Evolutionary conservation across 192 early-diverging fungal genomes (phyloP).

Genomic region (Linnemannia schmuckeri): DNA sequence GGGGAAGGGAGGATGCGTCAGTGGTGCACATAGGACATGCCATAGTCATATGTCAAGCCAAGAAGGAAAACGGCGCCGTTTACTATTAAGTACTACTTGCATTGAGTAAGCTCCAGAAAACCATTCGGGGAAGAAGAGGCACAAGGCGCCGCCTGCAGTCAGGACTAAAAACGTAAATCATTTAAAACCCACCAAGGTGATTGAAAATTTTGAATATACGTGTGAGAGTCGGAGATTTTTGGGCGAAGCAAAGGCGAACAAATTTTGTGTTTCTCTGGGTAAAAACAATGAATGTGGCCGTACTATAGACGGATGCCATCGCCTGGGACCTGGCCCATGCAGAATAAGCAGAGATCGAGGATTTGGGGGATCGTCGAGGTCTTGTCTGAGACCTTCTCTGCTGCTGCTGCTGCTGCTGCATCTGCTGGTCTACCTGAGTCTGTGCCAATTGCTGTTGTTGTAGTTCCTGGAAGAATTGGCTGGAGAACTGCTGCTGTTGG

Average conservation of each 20-base stretch:
- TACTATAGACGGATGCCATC: slow-evolving; percentile 33
- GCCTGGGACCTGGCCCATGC: slow-evolving; percentile 50
- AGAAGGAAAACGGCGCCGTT: background rate
- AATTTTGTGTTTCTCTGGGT: background rate
- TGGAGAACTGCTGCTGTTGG: background rate
- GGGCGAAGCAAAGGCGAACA: slow-evolving; percentile 25
- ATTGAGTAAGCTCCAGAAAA: slow-evolving; percentile 30
- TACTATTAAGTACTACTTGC: background rate
- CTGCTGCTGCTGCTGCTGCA: slow-evolving; percentile 8
- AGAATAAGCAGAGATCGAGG: slow-evolving; percentile 21
- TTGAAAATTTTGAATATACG: background rate
- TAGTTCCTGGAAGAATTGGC: background rate
- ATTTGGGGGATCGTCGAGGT: slow-evolving; percentile 8
- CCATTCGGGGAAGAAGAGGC: slow-evolving; percentile 27
- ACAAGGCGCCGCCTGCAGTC: slow-evolving; percentile 13
- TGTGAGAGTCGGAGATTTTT: slow-evolving; percentile 5
- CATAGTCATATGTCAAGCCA: too few relatives aligned
- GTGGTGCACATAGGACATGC: too few relatives aligned
- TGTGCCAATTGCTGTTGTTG: slow-evolving; percentile 7
- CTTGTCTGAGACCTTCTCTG: background rate
- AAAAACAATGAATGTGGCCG: background rate
- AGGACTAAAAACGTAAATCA: slow-evolving; percentile 7
- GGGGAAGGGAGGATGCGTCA: background rate
- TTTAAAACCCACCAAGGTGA: background rate
- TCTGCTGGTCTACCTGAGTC: background rate